phyloP scores from a whole-genome alignment of 768 basidiomycete genomes.

The Rhodotorula babjevae region DNA sequence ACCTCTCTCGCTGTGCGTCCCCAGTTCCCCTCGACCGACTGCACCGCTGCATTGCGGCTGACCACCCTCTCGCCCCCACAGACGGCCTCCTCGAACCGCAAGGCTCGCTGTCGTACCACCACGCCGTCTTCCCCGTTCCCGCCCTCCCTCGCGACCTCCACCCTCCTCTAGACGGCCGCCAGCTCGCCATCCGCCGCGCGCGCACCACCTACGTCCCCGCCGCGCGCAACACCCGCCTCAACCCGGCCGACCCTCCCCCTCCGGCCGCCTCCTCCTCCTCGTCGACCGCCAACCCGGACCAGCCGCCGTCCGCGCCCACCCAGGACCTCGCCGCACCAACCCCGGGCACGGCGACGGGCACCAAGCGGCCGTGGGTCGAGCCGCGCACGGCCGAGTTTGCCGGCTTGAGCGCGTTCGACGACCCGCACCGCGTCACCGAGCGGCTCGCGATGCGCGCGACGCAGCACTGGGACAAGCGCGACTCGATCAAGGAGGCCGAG shows the following conservation, averaged over 20 bases:
- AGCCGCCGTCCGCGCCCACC: background rate
- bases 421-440: constrained; percentile 14
- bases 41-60: too few relatives aligned
- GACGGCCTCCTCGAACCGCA: constrained; percentile 31
- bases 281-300: background rate
- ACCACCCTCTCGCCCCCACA: background rate
- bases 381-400: constrained; percentile 35
- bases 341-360: background rate
- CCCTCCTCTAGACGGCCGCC: constrained; percentile 27
- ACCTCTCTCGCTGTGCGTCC: constrained; percentile 30
- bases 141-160: constrained; percentile 24
- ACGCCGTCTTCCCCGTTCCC: constrained; percentile 38
- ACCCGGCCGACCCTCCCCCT: too few relatives aligned
- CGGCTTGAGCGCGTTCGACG: constrained; percentile 27
- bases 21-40: too few relatives aligned
- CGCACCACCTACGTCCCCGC: constrained; percentile 22
- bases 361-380: constrained; percentile 27
- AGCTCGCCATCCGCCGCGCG: constrained; percentile 2
- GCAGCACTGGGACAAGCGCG: constrained; percentile 37
- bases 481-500: constrained; percentile 37
- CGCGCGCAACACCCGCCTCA: background rate
- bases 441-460: constrained; percentile 28
- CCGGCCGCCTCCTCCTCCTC: background rate
- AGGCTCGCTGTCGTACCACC: constrained; percentile 35
- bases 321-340: background rate